Evolutionary conservation across 2,329 filamentous ascomycete species (phyloP).

Genomic region (Ploettnerulaceae sp.): DNA sequence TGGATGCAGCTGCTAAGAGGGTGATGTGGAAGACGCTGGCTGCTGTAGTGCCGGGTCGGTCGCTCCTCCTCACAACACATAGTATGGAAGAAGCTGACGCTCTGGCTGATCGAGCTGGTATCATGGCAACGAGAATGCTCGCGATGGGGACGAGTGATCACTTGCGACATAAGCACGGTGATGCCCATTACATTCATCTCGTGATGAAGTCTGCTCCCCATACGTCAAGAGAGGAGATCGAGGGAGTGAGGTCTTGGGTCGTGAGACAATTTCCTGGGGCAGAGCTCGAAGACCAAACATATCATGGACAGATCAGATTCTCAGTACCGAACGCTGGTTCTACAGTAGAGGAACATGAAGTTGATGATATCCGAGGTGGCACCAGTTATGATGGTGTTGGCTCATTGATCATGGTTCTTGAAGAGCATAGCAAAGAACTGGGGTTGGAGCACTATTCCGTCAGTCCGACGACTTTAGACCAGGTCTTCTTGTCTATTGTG

Average conservation of each 20-base stretch:
- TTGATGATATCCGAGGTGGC: conserved; percentile 25
- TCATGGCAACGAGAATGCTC: conserved; percentile 81
- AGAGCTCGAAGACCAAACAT: conserved; percentile 66
- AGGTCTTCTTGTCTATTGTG: conserved; percentile 85
- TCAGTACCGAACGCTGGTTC: conserved; percentile 51
- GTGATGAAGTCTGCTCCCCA: conserved; percentile 71
- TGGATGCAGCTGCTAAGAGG: conserved; percentile 86
- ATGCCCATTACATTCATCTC: conserved; percentile 75
- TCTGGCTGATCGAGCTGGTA: conserved; percentile 75
- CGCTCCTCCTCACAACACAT: conserved; percentile 84
- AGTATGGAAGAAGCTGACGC: conserved; percentile 95
- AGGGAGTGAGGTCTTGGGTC: conserved; percentile 63
- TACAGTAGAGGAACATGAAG: conserved; percentile 14
- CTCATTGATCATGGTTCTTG: conserved; percentile 65
- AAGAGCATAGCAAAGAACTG: conserved; percentile 62
- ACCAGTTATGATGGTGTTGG: conserved; percentile 45
- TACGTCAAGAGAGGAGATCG: conserved; percentile 65
- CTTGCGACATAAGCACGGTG: conserved; percentile 69
- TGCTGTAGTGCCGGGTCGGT: conserved; percentile 69
- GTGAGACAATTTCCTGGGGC: conserved; percentile 55
- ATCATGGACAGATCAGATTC: conserved; percentile 86
- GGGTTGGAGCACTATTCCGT: conserved; percentile 85
- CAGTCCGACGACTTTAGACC: conserved; percentile 79
- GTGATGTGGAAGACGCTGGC: conserved; percentile 88
- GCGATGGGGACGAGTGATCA: conserved; percentile 72